Percentiles rank a stretch among this genome's conserved stretches.
Evolutionary conservation across 1,139 yeast species (phyloP).

Genomic region (Pneumocystis oryctolagi): DNA sequence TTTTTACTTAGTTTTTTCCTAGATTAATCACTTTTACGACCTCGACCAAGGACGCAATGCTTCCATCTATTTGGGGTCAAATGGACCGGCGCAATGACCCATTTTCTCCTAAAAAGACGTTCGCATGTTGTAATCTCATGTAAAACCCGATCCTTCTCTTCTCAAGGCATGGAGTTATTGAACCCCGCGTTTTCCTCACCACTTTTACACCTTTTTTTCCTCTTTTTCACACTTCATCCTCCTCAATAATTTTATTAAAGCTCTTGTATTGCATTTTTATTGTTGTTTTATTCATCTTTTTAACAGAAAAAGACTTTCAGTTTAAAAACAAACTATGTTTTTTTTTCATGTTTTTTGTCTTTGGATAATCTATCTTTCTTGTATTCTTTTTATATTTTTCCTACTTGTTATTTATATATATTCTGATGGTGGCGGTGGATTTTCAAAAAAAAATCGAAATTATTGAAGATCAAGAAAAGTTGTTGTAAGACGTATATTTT

Average conservation of each 20-base stretch:
- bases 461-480: not conserved
- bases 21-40: constrained; percentile 14
- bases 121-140: constrained; percentile 10
- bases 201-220: not conserved
- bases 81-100: constrained; percentile 16
- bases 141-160: not conserved
- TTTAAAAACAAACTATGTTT: too few relatives aligned
- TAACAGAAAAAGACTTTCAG: too few relatives aligned
- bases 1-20: not conserved
- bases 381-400: not conserved
- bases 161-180: not conserved
- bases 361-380: not conserved
- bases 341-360: too few relatives aligned
- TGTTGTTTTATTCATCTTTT: too few relatives aligned
- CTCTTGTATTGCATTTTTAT: too few relatives aligned
- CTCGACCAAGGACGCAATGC: constrained; percentile 15
- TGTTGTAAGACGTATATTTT: not conserved
- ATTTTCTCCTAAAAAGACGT: constrained; percentile 10
- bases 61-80: constrained; percentile 16
- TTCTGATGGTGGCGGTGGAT: not conserved
- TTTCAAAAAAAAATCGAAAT: not conserved
- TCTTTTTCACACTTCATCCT: too few relatives aligned
- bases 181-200: not conserved
- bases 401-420: not conserved
- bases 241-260: too few relatives aligned